Conservation (phyloP, 176 grass and related monocot genomes). For the Oryza rufipogon region DNA sequence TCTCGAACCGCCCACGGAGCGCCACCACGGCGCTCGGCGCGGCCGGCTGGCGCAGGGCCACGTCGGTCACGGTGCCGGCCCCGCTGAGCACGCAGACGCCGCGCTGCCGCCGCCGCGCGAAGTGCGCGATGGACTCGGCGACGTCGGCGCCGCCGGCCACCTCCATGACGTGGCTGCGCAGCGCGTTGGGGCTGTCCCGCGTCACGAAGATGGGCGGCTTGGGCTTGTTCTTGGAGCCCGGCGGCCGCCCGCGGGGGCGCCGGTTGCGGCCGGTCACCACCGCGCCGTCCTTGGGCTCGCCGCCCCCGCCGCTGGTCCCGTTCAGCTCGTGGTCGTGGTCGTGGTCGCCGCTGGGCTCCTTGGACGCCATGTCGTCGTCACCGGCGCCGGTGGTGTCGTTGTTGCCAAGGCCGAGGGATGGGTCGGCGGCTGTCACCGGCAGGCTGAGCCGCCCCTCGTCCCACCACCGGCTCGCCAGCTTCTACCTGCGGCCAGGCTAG, state of each 20-base stretch:
- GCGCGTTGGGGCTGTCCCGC: conserved; percentile 79
- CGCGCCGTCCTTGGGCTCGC: conserved; percentile 66
- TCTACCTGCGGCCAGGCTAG: neutral
- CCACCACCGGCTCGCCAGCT: conserved; percentile 87
- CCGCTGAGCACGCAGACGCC: conserved; percentile 87
- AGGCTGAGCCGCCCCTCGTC: conserved; percentile 57
- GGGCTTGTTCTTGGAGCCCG: conserved; percentile 87
- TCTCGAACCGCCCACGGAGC: conserved; percentile 80
- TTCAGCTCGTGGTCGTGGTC: conserved; percentile 47
- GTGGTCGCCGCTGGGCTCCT: conserved; percentile 52
- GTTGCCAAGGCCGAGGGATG: conserved; percentile 41
- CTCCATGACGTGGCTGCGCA: conserved; percentile 88
- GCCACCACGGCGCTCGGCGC: conserved; percentile 63
- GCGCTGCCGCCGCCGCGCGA: conserved; percentile 72
- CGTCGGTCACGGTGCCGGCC: conserved; percentile 65
- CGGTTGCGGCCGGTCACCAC: conserved; percentile 58
- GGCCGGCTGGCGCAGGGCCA: conserved; percentile 70
- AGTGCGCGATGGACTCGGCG: conserved; percentile 81
- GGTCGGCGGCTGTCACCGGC: conserved; percentile 28
- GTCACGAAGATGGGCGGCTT: conserved; percentile 90
- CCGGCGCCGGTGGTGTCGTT: conserved; percentile 12
- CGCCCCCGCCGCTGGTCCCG: conserved; percentile 32
- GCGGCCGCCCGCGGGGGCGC: conserved; percentile 68
- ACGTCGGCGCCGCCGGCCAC: conserved; percentile 74
- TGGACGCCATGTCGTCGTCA: conserved; percentile 47